Evolutionary conservation across 768 basidiomycete species (phyloP), one percentile per base, ranked within the genome.

Genomic region (Mycena rebaudengoi): DNA sequence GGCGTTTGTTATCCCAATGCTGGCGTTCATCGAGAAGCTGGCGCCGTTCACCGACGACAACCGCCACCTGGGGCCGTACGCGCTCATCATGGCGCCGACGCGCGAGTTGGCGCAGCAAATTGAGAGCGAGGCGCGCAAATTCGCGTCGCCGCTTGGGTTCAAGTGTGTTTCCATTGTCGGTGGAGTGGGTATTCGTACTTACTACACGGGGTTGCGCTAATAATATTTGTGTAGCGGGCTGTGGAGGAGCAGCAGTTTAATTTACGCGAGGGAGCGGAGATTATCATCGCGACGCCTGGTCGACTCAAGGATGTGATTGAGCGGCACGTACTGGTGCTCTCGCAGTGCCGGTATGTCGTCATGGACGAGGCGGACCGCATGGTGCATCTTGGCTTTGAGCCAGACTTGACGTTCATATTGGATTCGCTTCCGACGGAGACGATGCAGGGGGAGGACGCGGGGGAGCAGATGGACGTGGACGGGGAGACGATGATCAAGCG

Each of bases 341-440:
- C 93, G 7, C 98, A 99, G 76, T 99, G 98, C 76, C 94, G 95
- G 2, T 99, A 99, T 73, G 91, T 99, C 62, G 97, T 99, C 68
- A 98, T 99, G 98, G 98, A 99, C 75, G 98, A 99, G 83, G 98
- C 98, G 16, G 98, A 99, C 76, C 88, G 98, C 52, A 99, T 99
- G 98, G 96, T 99, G 64, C 90, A 96, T 72, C 88, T 99, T 29
- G 98, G 98, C 16, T 99, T 99, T 74, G 98, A 99, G 76, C 87
- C 86, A 16, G 96, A 98, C 74, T 79, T 99, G 45, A 95, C 92
- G 25, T 98, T 94, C 76, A 99, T 99, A 70, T 80, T 99, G 64
- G 97, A 99, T 78, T 87, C 94, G 60, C 84, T 99, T 62, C 98
- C 97, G 14, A 83, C 86, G 4, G 94, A 93, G 60, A 87, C 92